Percentiles rank a stretch among this genome's conserved stretches.
Conservation (phyloP, 352 stramenopile species). For the Blastocystis hominis region DNA sequence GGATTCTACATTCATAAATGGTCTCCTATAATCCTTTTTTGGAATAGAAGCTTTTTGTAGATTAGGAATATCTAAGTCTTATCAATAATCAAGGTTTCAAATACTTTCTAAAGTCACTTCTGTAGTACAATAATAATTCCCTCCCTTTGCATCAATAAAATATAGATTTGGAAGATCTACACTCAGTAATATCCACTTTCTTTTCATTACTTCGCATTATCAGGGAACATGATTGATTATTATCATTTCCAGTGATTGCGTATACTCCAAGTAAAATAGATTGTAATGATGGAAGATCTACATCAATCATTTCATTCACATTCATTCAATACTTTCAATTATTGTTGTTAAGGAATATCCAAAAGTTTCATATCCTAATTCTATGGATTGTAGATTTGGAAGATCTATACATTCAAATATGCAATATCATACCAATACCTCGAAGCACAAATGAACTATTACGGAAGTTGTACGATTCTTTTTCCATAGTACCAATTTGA, state of each 20-base stretch:
- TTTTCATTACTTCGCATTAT: neutral
- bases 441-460: neutral
- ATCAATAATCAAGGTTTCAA: too few relatives aligned
- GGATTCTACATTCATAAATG: too few relatives aligned
- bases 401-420: neutral
- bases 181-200: neutral
- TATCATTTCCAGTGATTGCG: neutral
- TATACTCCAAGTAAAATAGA: neutral
- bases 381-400: neutral
- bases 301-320: neutral
- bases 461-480: neutral
- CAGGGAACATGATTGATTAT: neutral
- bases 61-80: too few relatives aligned
- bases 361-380: neutral
- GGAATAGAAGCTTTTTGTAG: too few relatives aligned
- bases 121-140: too few relatives aligned
- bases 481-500: neutral
- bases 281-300: neutral
- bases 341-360: neutral
- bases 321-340: neutral
- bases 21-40: too few relatives aligned
- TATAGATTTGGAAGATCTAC: neutral
- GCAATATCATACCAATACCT: neutral
- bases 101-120: too few relatives aligned
- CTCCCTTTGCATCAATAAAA: too few relatives aligned